Percentiles rank a stretch among this genome's conserved stretches.
Conservation (phyloP, 2,329 filamentous ascomycete genomes). For the Nemania sp. region DNA sequence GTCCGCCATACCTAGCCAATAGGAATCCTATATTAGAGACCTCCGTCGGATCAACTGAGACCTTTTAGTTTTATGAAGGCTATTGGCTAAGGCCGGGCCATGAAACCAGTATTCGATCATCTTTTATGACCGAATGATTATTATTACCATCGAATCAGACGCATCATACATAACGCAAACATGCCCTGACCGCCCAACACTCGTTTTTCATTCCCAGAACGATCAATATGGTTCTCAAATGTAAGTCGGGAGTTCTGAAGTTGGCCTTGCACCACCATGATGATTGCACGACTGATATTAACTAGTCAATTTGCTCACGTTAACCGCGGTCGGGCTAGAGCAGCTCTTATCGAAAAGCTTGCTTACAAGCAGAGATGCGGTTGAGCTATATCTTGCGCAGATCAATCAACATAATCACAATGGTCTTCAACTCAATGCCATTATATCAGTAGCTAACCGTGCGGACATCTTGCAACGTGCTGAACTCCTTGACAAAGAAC, state of each 20-base stretch:
- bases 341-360: not conserved
- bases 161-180: no score
- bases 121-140: no score
- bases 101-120: no score
- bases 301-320: not conserved
- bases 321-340: not conserved
- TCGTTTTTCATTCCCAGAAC: not conserved
- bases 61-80: no score
- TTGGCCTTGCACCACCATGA: not conserved
- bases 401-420: not conserved
- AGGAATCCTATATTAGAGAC: no score
- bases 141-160: no score
- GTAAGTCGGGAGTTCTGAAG: not conserved
- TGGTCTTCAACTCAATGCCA: not conserved
- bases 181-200: no score
- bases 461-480: not conserved
- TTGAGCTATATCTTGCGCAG: not conserved
- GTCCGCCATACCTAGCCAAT: no score
- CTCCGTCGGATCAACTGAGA: no score
- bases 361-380: not conserved
- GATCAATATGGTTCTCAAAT: not conserved
- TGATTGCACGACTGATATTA: not conserved
- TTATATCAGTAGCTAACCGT: not conserved
- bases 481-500: not conserved
- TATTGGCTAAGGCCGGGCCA: no score